Base-by-base conservation (phyloP, 192 early-diverging fungal genomes). In the Jimgerdemannia lactiflua region DNA sequence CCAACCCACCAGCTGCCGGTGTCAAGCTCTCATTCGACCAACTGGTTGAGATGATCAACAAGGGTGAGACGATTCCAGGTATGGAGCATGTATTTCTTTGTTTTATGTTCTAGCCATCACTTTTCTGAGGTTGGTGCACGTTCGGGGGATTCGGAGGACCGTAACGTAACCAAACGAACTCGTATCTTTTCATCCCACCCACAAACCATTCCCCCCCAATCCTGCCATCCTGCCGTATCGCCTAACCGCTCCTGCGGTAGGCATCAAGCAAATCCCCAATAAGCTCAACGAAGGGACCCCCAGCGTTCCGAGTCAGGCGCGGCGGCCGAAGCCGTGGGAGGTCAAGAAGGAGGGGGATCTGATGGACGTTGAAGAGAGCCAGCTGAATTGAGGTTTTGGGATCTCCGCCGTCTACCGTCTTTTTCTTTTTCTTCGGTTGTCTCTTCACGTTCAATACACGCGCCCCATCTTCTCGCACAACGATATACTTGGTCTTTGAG, bases 41-140 rank as follows among this genome's bases (percentile, higher is more conserved):
- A 65, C 40, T 85, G n/a, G 76, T 78, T 8, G 79, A 85, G 4
- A 83, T 81, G 79, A 83, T 85, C 69, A 73, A 78, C 65, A 79
- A 43, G 18, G 82, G 79, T 4, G 72, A 83, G 43, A 75, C 75
- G 18, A 78, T 83, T 70, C 84, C 84, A 80, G 84, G 84, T 78
- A 59, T 59, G 49, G 29, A 29, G 29, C 29, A 29, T 29, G 29
- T 29, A 29, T 29, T 29, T 29, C 29, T 29, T 29, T n/a, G n/a
- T n/a, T n/a, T n/a, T 29, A 29, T 29, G 29, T 29, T 29, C 29
- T 29, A 29, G 29, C 29, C 29, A 29, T 29, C 29, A 29, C 29
- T 29, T 29, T 29, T 29, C 29, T 29, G 29, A 29, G 29, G n/a
- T n/a, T n/a, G n/a, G 29, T 29, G 29, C 29, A 29, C 29, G 29